Conservation (phyloP, 1,139 yeast species). For the Tardiomyces blankii region DNA sequence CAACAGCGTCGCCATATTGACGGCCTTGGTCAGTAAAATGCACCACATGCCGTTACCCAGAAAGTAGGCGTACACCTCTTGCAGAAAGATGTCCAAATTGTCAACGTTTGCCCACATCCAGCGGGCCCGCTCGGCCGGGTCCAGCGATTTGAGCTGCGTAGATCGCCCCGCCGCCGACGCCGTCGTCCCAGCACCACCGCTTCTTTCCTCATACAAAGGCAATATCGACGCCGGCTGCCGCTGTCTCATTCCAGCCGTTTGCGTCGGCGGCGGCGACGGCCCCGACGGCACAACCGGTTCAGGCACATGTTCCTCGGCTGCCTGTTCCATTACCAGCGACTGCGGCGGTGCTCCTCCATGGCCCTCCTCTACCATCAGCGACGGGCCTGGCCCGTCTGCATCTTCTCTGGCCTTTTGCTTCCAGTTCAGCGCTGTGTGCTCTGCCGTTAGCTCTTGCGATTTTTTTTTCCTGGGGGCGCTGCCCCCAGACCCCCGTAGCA, state of each 20-base stretch:
- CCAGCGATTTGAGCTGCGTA: slow-evolving; percentile 1
- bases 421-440: slow-evolving; percentile 2
- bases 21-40: slow-evolving; percentile 50
- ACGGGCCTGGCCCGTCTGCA: neutral
- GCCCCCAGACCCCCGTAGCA: no score
- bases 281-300: neutral
- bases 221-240: neutral
- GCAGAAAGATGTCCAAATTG: slow-evolving; percentile 74
- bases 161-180: no score
- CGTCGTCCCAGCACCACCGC: no score
- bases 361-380: slow-evolving; percentile 1
- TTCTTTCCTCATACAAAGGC: neutral
- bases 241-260: neutral
- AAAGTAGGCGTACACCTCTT: slow-evolving; percentile 75
- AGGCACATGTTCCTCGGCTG: slow-evolving; percentile 12
- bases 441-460: neutral
- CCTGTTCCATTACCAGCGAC: slow-evolving; percentile 5
- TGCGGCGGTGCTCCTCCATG: neutral
- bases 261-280: neutral
- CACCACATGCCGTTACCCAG: slow-evolving; percentile 77
- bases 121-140: slow-evolving; percentile 69
- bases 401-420: neutral
- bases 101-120: slow-evolving; percentile 97
- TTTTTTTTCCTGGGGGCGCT: no score
- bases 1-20: slow-evolving; percentile 61